phyloP scores from a whole-genome alignment of 2,329 filamentous ascomycete genomes.

The Septoria linicola region DNA sequence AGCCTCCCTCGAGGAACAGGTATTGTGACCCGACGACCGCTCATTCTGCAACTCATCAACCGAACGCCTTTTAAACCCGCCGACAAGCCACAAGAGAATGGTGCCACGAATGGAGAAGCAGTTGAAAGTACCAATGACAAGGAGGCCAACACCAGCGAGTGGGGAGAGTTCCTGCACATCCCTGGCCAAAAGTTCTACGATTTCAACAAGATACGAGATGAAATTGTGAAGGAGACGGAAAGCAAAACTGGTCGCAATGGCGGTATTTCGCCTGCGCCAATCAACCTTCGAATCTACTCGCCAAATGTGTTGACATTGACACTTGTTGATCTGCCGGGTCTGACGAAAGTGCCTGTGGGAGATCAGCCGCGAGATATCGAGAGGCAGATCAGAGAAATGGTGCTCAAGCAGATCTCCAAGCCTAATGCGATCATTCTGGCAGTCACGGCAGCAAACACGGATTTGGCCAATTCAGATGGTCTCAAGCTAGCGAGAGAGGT shows the following conservation, averaged over 20 bases:
- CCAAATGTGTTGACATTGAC: conserved; percentile 97
- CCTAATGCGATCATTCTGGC: conserved; percentile 97
- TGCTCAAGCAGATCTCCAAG: conserved; percentile 97
- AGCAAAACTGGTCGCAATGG: conserved; percentile 94
- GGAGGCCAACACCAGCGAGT: conserved; percentile 89
- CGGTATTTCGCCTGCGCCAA: conserved; percentile 92
- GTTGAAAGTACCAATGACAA: conserved; percentile 70
- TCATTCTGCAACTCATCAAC: conserved; percentile 98
- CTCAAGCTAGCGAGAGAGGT: conserved; percentile 95
- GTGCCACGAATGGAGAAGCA: conserved; percentile 69
- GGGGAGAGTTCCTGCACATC: conserved; percentile 98
- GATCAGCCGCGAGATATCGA: conserved; percentile 97
- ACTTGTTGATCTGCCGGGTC: conserved; percentile 89
- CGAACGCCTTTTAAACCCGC: conserved; percentile 55
- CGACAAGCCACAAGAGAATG: conserved; percentile 65
- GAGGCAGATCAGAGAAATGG: conserved; percentile 95
- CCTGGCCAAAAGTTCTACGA: conserved; percentile 97
- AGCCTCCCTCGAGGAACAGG: conserved; percentile 95
- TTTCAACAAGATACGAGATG: conserved; percentile 97
- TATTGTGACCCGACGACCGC: conserved; percentile 92
- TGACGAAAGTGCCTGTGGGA: conserved; percentile 95
- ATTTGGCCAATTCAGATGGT: conserved; percentile 97
- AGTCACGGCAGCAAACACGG: conserved; percentile 93
- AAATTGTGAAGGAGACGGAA: conserved; percentile 95
- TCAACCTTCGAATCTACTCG: conserved; percentile 97